A percentile compares a stretch with the other conserved stretches of the same genome.
Conservation (phyloP, 192 early-diverging fungal species). For the Phycomyces blakesleeanus region DNA sequence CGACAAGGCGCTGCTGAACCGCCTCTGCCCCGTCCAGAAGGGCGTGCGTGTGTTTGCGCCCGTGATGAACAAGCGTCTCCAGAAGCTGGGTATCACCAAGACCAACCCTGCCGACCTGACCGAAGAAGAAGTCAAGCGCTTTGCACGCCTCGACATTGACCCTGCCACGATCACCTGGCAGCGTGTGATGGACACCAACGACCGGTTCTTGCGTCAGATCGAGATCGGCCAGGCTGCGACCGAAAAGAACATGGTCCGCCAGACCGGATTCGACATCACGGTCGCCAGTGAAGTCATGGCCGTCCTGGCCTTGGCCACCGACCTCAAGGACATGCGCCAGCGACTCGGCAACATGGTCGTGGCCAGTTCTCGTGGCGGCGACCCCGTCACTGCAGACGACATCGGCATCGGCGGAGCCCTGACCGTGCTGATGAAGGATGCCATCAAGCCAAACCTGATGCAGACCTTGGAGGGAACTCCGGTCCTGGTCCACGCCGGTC, state of each 20-base stretch:
- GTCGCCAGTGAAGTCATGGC: constrained; percentile 99
- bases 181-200: constrained; percentile 94
- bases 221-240: constrained; percentile 83
- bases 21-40: constrained; percentile 85
- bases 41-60: constrained; percentile 78
- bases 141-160: constrained; percentile 94
- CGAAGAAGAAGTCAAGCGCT: constrained; percentile 68
- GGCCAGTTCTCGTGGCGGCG: constrained; percentile 73
- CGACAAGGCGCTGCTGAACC: constrained; percentile 79
- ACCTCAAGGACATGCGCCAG: constrained; percentile 88
- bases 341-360: constrained; percentile 95
- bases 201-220: constrained; percentile 91
- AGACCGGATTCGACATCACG: constrained; percentile 96
- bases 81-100: constrained; percentile 79
- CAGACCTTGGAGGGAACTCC: constrained; percentile 99
- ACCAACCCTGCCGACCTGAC: constrained; percentile 78
- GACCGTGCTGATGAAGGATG: constrained; percentile 97
- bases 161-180: constrained; percentile 95
- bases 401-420: constrained; percentile 93
- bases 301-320: constrained; percentile 88
- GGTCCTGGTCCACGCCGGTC: constrained; percentile 97
- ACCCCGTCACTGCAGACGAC: constrained; percentile 93
- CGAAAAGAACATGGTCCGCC: constrained; percentile 81
- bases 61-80: constrained; percentile 80
- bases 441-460: constrained; percentile 98